phyloP scores from a whole-genome alignment of 148 eudicot species.

The Vaccinium macrocarpon region DNA sequence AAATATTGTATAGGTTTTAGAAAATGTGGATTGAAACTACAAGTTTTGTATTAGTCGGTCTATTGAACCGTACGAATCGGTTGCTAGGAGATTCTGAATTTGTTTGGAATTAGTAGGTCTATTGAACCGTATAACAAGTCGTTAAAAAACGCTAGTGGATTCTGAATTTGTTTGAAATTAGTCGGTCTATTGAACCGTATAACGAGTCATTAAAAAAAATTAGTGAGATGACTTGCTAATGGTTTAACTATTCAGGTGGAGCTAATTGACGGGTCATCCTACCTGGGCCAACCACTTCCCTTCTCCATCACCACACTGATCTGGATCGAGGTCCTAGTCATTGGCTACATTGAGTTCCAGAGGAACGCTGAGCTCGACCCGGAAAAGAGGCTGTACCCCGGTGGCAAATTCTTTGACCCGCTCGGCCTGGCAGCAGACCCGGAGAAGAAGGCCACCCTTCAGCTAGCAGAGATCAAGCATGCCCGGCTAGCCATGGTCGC shows the following conservation, averaged over 20 bases:
- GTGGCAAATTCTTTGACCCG: constrained; percentile 81
- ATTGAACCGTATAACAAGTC: too few species aligned
- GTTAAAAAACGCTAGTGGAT: not conserved
- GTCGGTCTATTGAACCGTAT: not conserved
- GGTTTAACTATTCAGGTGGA: constrained; percentile 57
- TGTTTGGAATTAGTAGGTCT: too few species aligned
- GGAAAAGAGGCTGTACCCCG: constrained; percentile 92
- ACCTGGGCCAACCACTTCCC: constrained; percentile 93
- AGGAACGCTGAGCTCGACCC: constrained; percentile 92
- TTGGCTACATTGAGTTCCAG: constrained; percentile 96
- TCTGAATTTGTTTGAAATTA: too few species aligned
- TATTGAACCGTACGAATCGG: too few species aligned
- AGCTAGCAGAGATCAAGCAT: constrained; percentile 96
- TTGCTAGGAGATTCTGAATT: not conserved
- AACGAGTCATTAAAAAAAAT: not conserved
- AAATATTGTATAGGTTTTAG: too few species aligned
- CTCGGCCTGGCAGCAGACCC: constrained; percentile 86
- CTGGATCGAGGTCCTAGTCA: constrained; percentile 82
- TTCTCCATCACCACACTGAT: constrained; percentile 81
- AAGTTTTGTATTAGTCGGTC: too few species aligned
- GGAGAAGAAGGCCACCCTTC: constrained; percentile 82
- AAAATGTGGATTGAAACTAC: too few species aligned
- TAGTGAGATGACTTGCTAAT: not conserved
- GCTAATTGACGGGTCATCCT: constrained; percentile 88
- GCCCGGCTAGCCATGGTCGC: constrained; percentile 96